Evolutionary conservation across 2,329 filamentous ascomycete genomes (phyloP).

Genomic region (Ambrosiella beaveri): DNA sequence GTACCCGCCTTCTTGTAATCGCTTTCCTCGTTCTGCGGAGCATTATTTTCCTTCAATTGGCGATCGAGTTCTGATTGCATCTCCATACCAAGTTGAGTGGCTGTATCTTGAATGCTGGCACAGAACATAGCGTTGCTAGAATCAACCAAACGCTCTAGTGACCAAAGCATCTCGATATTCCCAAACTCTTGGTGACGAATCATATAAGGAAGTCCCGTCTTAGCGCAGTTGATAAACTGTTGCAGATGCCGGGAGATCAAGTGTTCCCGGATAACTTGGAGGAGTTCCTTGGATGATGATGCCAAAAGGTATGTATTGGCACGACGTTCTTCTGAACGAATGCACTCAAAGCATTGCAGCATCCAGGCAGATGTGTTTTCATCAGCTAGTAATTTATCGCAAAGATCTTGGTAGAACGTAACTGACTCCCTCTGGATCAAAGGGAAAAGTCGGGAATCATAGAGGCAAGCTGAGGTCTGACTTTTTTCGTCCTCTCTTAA

Average conservation of each 20-base stretch:
- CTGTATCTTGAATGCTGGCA: too few species aligned
- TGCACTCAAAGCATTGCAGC: slow-evolving; percentile 27
- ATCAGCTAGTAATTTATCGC: slow-evolving; percentile 54
- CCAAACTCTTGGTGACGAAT: too few species aligned
- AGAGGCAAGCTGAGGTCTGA: background rate
- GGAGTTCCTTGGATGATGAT: slow-evolving; percentile 55
- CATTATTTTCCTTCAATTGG: slow-evolving; percentile 26
- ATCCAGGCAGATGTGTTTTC: slow-evolving; percentile 63
- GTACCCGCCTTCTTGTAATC: slow-evolving; percentile 18
- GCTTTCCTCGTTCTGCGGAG: slow-evolving; percentile 18
- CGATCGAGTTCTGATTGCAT: background rate
- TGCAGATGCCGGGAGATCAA: too few species aligned
- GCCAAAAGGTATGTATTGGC: slow-evolving; percentile 67
- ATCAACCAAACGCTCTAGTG: too few species aligned
- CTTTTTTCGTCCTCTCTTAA: background rate
- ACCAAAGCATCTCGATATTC: too few species aligned
- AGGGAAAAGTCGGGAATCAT: slow-evolving; percentile 54
- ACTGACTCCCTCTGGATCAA: slow-evolving; percentile 55
- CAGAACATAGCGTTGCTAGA: too few species aligned
- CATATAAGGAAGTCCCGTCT: too few species aligned
- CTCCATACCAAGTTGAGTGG: too few species aligned
- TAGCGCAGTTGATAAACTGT: too few species aligned
- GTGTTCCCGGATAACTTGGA: slow-evolving; percentile 59
- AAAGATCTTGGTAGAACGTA: slow-evolving; percentile 61
- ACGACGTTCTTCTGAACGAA: slow-evolving; percentile 65